Evolutionary conservation across 1,139 yeast genomes (phyloP).

Genomic region (Diutina ranongensis): DNA sequence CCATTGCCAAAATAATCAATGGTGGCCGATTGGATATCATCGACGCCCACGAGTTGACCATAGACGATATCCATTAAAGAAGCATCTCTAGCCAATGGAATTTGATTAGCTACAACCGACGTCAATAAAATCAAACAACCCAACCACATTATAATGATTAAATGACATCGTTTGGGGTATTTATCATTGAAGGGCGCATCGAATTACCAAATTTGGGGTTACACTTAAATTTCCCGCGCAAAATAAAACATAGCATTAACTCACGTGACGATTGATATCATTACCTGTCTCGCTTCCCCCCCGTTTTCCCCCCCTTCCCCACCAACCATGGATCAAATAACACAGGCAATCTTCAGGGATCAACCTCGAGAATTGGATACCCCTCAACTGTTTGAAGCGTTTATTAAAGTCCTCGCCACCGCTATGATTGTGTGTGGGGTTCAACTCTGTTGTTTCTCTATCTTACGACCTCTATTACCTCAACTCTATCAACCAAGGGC

Average conservation of each 20-base stretch:
- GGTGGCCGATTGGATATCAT: neutral
- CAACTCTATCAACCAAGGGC: neutral
- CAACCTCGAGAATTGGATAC: neutral
- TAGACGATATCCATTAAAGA: neutral
- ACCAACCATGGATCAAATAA: neutral
- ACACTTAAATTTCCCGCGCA: neutral
- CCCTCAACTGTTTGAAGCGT: neutral
- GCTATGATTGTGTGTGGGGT: neutral
- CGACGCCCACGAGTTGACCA: neutral
- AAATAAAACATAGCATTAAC: no score
- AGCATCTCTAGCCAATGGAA: neutral
- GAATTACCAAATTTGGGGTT: neutral
- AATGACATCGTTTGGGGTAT: neutral
- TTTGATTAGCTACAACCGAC: neutral
- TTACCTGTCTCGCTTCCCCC: no score
- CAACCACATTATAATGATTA: neutral
- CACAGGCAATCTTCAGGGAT: neutral
- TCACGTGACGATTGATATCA: no score
- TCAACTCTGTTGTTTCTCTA: neutral
- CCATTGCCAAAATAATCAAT: neutral
- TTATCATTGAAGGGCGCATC: neutral
- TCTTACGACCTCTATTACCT: neutral
- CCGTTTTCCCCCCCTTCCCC: no score
- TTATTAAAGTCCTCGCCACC: neutral
- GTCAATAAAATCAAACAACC: neutral